These are phyloP conservation scores for Ricinus communis DNA, from an alignment of 345 rosid genomes.

Conservation along the genomic window DNA sequence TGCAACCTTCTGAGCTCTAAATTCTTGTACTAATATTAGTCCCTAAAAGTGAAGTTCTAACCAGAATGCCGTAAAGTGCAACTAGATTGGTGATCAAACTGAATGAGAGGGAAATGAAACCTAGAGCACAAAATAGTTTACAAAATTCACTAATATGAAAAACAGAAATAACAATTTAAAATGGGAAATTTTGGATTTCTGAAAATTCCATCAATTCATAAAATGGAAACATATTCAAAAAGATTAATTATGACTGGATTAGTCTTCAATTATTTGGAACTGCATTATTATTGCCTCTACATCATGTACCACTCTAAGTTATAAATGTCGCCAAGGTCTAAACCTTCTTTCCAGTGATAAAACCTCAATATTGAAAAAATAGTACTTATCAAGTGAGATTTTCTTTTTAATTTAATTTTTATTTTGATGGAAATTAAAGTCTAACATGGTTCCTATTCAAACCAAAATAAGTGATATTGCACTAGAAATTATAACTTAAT, in stretches of 20 bases:
- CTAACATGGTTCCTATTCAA: not conserved
- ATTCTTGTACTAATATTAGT: not conserved
- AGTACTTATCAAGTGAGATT: conserved; percentile 2
- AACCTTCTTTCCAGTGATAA: not conserved
- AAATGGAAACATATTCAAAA: not conserved
- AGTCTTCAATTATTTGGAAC: not conserved
- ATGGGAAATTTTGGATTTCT: not conserved
- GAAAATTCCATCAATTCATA: not conserved
- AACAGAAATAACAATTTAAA: not conserved
- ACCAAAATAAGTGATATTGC: not conserved
- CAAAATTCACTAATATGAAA: not conserved
- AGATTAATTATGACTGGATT: not conserved
- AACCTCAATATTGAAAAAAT: not conserved
- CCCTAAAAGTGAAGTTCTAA: not conserved
- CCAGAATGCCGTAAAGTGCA: not conserved
- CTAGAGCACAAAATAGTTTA: not conserved
- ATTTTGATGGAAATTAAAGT: not conserved
- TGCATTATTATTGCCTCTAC: not conserved
- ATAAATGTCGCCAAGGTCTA: not conserved
- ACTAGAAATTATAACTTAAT: not conserved
- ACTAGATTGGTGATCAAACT: not conserved
- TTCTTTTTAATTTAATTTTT: not conserved
- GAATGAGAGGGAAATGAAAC: not conserved
- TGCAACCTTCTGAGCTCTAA: not conserved
- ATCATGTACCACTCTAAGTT: not conserved